Base-by-base conservation (phyloP, 768 basidiomycete genomes). In the Mycena vulgaris region DNA sequence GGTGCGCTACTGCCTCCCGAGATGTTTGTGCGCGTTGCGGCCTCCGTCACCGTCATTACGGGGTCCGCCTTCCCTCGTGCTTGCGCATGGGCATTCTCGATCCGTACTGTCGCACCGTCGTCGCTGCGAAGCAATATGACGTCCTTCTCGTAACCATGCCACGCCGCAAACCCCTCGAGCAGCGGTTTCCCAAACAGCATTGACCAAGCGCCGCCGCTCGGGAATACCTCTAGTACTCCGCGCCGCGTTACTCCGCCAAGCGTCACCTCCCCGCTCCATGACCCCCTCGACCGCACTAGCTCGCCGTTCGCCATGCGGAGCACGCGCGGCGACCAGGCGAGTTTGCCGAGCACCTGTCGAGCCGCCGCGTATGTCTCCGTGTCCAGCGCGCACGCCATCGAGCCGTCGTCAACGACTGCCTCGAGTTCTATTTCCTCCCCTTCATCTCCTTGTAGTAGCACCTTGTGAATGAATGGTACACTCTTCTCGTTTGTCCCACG, bases 231-330 rank as follows among this genome's bases (percentile, higher is more conserved):
- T 40, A 75, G 66, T 10, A 14, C 13, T 21, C 73, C 73, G 31
- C 14, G 42, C 16, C 39, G n/a, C 33, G 19, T 6, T 21, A 64
- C 47, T 2, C 67, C 70, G 8, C 57, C 61, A 14, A 75, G 16
- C 17, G 7, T 17, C 7, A 74, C 57, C 11, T 11, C 35, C 17
- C 75, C 75, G 8, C n/a, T 49, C 75, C 75, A 75, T 17, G n/a
- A 13, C 27, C 63, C 74, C 3, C 11, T 28, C 28, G 74, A 70
- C 35, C 64, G 59, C 13, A 73, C 58, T 8, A 73, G 8, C 0
- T 37, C 30, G 0, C 74, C 72, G 39, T 75, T 52, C 28, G 74
- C 74, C 74, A 75, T 75, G 28, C 69, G 72, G 3, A 74, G 45
- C 19, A 63, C 40, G 14, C 57, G 60, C n/a, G 28, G 3, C 21